Percentiles rank a stretch among this genome's conserved stretches.
Evolutionary conservation across 2,329 filamentous ascomycete species (phyloP).

Genomic region (Clarireedia homoeocarpa): DNA sequence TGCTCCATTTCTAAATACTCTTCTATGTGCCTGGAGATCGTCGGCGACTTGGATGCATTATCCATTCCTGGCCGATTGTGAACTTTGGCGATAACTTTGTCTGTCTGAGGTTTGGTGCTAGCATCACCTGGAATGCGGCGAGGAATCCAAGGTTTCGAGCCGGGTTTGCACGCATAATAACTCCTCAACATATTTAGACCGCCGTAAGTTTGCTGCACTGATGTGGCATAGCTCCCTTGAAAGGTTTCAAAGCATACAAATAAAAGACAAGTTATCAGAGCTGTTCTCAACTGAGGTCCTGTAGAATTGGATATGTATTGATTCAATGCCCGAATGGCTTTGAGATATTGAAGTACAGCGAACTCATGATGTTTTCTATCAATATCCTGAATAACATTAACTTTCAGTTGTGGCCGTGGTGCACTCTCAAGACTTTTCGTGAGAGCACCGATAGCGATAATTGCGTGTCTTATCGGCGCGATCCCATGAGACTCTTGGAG

Average conservation of each 20-base stretch:
- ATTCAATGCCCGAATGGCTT: conserved; percentile 46
- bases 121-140: conserved; percentile 2
- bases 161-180: conserved; percentile 22
- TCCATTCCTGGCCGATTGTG: conserved; percentile 17
- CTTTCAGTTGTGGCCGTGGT: conserved; percentile 22
- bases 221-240: conserved; percentile 46
- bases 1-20: conserved; percentile 19
- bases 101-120: background rate
- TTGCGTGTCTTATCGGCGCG: conserved; percentile 53
- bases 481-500: conserved; percentile 55
- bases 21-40: conserved; percentile 18
- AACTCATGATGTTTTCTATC: conserved; percentile 48
- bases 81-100: conserved; percentile 11
- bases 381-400: conserved; percentile 33
- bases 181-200: conserved; percentile 47
- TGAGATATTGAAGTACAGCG: conserved; percentile 50
- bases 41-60: conserved; percentile 13
- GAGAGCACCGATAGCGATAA: conserved; percentile 58
- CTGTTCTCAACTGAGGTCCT: conserved; percentile 34
- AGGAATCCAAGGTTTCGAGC: conserved; percentile 17
- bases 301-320: conserved; percentile 36
- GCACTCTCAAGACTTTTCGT: conserved; percentile 52
- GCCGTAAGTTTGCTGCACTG: conserved; percentile 52
- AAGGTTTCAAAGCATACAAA: conserved; percentile 28
- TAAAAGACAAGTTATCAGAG: conserved; percentile 26